A percentile compares a stretch with the other conserved stretches of the same genome.
phyloP scores from a whole-genome alignment of 495 filamentous ascomycete species.

The Hypomontagnella monticulosa region DNA sequence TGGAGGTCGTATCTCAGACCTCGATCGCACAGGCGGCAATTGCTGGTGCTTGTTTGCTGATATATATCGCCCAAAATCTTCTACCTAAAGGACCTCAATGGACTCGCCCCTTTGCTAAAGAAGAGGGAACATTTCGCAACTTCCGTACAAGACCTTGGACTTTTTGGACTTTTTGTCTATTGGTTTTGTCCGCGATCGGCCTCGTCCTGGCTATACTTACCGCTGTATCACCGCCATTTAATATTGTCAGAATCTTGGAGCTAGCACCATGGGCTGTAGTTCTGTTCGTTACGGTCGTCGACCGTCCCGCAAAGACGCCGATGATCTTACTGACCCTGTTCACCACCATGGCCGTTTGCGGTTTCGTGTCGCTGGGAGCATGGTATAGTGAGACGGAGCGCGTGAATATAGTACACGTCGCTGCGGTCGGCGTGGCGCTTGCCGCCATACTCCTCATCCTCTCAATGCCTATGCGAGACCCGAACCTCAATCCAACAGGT shows the following conservation, averaged over 20 bases:
- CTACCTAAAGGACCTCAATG: constrained; percentile 45
- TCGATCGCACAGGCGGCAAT: constrained; percentile 43
- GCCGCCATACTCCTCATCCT: constrained; percentile 63
- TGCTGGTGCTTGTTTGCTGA: constrained; percentile 33
- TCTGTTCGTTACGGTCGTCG: constrained; percentile 55
- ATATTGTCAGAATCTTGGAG: constrained; percentile 31
- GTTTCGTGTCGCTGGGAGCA: constrained; percentile 51
- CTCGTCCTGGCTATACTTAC: constrained; percentile 38
- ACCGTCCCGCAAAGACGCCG: constrained; percentile 60
- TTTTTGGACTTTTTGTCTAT: constrained; percentile 39
- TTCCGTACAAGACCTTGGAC: constrained; percentile 33
- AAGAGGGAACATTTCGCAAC: constrained; percentile 25
- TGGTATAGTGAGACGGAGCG: constrained; percentile 35
- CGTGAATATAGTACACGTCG: constrained; percentile 52
- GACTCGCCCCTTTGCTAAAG: constrained; percentile 45
- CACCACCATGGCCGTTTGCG: constrained; percentile 44
- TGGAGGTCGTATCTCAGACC: constrained; percentile 30
- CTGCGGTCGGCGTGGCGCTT: constrained; percentile 56
- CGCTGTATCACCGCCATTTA: constrained; percentile 31
- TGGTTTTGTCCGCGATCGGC: constrained; percentile 34
- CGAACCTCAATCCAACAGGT: constrained; percentile 62
- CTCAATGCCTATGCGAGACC: constrained; percentile 76
- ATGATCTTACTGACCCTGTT: constrained; percentile 54
- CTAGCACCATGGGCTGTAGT: constrained; percentile 54
- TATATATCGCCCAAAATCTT: constrained; percentile 34